phyloP scores from a whole-genome alignment of 2,329 filamentous ascomycete genomes.

The Achaetomium macrosporum region DNA sequence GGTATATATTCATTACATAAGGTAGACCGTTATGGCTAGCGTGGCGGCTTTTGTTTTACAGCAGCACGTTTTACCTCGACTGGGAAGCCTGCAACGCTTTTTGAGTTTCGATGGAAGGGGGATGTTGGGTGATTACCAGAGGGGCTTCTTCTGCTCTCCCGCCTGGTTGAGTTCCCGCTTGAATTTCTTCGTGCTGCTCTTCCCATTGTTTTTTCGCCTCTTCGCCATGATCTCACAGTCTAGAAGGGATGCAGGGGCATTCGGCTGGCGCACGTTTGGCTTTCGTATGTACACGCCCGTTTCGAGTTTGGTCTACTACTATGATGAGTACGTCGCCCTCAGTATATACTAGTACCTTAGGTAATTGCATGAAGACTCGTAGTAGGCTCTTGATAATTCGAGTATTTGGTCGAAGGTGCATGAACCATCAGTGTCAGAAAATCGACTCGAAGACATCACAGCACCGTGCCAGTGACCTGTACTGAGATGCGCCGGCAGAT shows the following conservation, averaged over 20 bases:
- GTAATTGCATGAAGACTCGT: neutral
- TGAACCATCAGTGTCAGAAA: too few relatives aligned
- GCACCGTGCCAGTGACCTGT: too few relatives aligned
- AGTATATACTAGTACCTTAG: conserved; percentile 10
- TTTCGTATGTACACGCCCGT: neutral
- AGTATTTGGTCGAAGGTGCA: neutral
- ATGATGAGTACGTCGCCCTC: conserved; percentile 1
- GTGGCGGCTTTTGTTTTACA: neutral
- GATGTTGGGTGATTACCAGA: neutral
- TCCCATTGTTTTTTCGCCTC: neutral
- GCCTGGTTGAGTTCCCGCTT: neutral
- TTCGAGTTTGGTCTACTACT: neutral
- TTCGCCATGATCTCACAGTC: conserved; percentile 8
- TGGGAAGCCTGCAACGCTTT: neutral
- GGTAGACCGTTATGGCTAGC: conserved; percentile 9
- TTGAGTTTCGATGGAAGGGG: too few relatives aligned
- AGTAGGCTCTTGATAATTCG: conserved; percentile 6
- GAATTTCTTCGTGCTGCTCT: neutral
- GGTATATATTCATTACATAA: conserved; percentile 11
- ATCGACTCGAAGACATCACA: too few relatives aligned
- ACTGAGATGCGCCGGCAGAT: too few relatives aligned
- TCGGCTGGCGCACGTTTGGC: conserved; percentile 12
- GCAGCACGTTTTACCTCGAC: neutral
- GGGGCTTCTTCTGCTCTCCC: neutral
- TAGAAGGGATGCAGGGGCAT: conserved; percentile 10